Evolutionary conservation across 345 rosid species (phyloP), one percentile per base, ranked within the genome.

Genomic region (Psidium guajava): DNA sequence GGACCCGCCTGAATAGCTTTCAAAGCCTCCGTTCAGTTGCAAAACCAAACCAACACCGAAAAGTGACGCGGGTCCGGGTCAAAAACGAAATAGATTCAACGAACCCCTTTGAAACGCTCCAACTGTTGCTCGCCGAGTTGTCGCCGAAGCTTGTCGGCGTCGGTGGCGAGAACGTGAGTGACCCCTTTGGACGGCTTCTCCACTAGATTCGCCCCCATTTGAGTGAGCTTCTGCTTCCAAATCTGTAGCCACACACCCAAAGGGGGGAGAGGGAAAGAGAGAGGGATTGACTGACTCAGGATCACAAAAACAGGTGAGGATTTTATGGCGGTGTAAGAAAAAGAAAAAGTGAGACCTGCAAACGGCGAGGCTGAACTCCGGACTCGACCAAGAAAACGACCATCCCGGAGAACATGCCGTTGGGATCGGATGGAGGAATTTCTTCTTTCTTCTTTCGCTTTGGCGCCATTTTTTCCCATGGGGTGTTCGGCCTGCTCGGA

Each of bases 211-310:
- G 97, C 98, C 85, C 98, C 98, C 98, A 94, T 93, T 88, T 95
- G 99, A 53, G 93, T 86, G 83, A 96, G 91, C 90, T 93, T 96
- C 88, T 93, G 95, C 95, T 91, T 95, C 99, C 98, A 96, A 53
- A 96, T 93, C 98, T 96, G 87, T 15, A 44, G 52, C 55, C 69
- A 81, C 52, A 84, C 84, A 75, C 64, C 86, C 77, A 50, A 53
- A 2, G 18, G 81, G 36, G 5, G 44, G 5, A 14, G 82, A 22
- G 40, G 18, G 10, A n/a, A 53, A 51, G 18, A 83, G 54, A 15
- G 51, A 77, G 8, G 52, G 44, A 36, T 58, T 2, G 18, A 18
- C 25, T 51, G 52, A 2, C 8, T 52, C 83, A 5, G 4, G 0
- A 36, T 47, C 81, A 5, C 12, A 40, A 25, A 12, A 49, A 55